Percentiles rank a stretch among this genome's conserved stretches.
These are phyloP conservation scores for Pseudogymnoascus sp. DNA, from an alignment of 2,329 filamentous ascomycete species.

Conservation along the genomic window DNA sequence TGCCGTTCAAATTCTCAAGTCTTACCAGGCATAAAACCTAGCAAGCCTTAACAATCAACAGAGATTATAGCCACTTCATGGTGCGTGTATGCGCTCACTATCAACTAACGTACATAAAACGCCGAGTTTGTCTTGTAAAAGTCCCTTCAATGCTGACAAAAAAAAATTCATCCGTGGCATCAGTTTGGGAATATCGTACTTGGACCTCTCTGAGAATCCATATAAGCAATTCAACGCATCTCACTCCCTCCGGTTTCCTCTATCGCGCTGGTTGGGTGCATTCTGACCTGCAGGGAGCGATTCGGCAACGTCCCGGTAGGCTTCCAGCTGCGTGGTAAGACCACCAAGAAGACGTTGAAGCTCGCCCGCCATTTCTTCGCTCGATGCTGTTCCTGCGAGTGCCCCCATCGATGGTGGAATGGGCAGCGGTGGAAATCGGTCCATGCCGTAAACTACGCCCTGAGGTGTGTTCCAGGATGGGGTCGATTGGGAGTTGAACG, in stretches of 20 bases:
- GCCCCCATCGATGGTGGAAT: conserved; percentile 21
- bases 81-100: neutral
- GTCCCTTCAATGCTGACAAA: neutral
- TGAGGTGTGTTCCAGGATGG: conserved; percentile 15
- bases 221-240: neutral
- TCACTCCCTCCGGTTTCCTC: neutral
- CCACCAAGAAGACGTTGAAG: conserved; percentile 20
- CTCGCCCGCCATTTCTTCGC: conserved; percentile 23
- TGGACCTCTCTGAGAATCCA: neutral
- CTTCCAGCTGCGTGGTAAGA: conserved; percentile 21
- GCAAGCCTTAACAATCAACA: neutral
- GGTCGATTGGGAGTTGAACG: conserved; percentile 9
- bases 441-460: conserved; percentile 1
- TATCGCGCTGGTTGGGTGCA: neutral
- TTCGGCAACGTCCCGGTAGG: conserved; percentile 23
- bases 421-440: conserved; percentile 19
- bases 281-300: conserved; percentile 6
- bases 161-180: neutral
- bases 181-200: neutral
- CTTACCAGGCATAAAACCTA: neutral
- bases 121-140: neutral
- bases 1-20: neutral
- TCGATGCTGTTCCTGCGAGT: conserved; percentile 21
- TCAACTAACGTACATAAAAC: neutral
- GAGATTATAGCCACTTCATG: neutral